phyloP scores from a whole-genome alignment of 805 yeast species.

The Isabelozyma rhagii region DNA sequence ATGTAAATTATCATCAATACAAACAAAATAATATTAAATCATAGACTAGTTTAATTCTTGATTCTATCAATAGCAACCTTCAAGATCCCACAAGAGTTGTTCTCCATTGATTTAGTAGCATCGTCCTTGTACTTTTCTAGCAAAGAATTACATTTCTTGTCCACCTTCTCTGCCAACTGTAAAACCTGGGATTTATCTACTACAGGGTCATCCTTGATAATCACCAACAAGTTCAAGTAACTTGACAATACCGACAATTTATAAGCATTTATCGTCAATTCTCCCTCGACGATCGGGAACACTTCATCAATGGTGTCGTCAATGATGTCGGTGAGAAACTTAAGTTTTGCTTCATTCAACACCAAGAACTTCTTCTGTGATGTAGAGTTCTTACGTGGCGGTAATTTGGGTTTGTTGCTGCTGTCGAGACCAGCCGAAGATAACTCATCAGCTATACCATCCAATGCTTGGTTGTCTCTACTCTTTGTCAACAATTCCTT shows the following conservation, averaged over 20 bases:
- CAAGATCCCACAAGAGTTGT: slow-evolving; percentile 33
- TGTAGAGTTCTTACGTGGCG: slow-evolving; percentile 20
- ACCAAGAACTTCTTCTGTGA: slow-evolving; percentile 38
- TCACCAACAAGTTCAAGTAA: slow-evolving; percentile 52
- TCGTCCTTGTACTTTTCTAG: slow-evolving; percentile 18
- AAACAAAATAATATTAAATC: background rate
- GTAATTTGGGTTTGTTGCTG: slow-evolving; percentile 20
- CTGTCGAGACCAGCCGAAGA: slow-evolving; percentile 1
- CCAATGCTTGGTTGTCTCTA: slow-evolving; percentile 8
- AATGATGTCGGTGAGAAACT: slow-evolving; percentile 42
- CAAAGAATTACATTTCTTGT: slow-evolving; percentile 18
- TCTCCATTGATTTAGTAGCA: slow-evolving; percentile 12
- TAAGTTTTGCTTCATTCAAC: slow-evolving; percentile 40
- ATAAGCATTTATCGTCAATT: slow-evolving; percentile 8
- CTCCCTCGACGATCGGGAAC: slow-evolving; percentile 15
- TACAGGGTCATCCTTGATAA: slow-evolving; percentile 20
- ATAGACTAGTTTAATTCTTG: background rate
- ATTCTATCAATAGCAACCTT: slow-evolving; percentile 35
- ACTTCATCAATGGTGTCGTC: slow-evolving; percentile 34
- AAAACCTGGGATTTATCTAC: slow-evolving; percentile 13
- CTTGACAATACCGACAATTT: slow-evolving; percentile 48
- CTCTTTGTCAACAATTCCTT: slow-evolving; percentile 57
- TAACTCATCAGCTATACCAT: slow-evolving; percentile 5
- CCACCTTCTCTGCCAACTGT: slow-evolving; percentile 10
- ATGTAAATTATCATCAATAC: background rate